Evolutionary conservation across 2,329 filamentous ascomycete genomes (phyloP), one percentile per base, ranked within the genome.

Genomic region (Pyrenochaeta sp.): DNA sequence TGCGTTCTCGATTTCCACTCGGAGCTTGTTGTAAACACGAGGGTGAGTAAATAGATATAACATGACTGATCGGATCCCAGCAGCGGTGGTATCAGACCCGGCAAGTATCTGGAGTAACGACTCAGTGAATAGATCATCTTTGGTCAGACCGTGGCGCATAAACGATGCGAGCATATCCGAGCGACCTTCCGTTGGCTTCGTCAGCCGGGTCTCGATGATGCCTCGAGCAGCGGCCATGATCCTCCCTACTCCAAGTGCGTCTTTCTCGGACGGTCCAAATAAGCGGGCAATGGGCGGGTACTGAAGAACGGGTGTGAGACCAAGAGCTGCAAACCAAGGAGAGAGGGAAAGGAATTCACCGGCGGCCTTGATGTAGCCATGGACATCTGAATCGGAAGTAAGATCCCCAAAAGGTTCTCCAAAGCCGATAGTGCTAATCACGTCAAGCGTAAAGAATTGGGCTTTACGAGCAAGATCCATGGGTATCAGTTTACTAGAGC

Each of bases 41-140:
- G 78, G 75, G 11, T 73, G 76, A 3, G 77, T 76, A 4, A 77
- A 71, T 24, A 84, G 61, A 54, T 80, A 73, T 13, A 83, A 71
- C 45, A 84, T 60, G 0, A 73, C 79, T 13, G 74, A 68, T 3
- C 81, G 77, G 7, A 85, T 74, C 0, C 75, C 75, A 0, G 79
- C 80, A 1, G 82, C 80, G 0, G 80, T 81, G 0, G 80, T 83
- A 46, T 84, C 82, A 1, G 78, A 79, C 3, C 81, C 82, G 4
- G 81, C 81, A 6, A 81, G 67, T 18, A 78, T 76, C 40, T 77
- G 74, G 4, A 74, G 67, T 6, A 76, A 42, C 2, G 71, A 71
- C 44, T 78, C 75, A 3, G 57, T 41, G 53, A 72, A 51, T 66
- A 76, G 29, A 62, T 69, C 64, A 48, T 59, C 72, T 58, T 22